These are phyloP conservation scores for Argentina anserina DNA, from an alignment of 306 rosid species.

Conservation along the genomic window DNA sequence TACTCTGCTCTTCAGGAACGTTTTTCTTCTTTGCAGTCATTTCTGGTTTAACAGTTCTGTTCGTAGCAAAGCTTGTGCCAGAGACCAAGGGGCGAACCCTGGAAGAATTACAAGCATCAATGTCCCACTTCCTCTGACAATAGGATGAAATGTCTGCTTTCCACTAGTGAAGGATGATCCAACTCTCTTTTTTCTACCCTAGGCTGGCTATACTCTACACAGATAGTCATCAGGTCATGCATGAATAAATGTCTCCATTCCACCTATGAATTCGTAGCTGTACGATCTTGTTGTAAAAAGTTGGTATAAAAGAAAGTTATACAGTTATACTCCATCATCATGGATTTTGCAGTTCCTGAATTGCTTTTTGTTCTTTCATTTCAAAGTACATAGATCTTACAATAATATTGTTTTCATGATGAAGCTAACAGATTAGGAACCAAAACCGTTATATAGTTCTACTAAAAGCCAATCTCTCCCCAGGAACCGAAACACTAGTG, in stretches of 20 bases:
- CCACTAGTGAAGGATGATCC: neutral
- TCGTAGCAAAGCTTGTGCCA: slow-evolving; percentile 65
- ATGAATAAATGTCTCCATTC: no score
- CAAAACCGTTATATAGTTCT: neutral
- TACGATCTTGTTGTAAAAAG: no score
- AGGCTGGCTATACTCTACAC: no score
- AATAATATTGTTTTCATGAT: neutral
- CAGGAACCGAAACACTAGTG: neutral
- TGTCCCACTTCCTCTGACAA: slow-evolving; percentile 23
- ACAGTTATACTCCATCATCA: no score
- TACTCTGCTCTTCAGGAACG: slow-evolving; percentile 42
- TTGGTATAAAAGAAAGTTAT: no score
- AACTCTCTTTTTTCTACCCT: no score
- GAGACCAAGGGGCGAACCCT: slow-evolving; percentile 81
- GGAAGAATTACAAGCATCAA: slow-evolving; percentile 70
- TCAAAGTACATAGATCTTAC: neutral
- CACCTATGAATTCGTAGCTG: no score
- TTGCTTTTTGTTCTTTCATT: neutral
- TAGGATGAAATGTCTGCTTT: neutral
- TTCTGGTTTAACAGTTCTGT: slow-evolving; percentile 56
- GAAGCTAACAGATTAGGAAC: neutral
- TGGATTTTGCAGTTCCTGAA: no score
- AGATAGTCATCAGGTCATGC: no score
- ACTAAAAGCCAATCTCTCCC: no score
- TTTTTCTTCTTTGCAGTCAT: slow-evolving; percentile 59